These are phyloP conservation scores for Sugiyamaella chiloensis DNA, from an alignment of 805 yeast species.

Conservation along the genomic window DNA sequence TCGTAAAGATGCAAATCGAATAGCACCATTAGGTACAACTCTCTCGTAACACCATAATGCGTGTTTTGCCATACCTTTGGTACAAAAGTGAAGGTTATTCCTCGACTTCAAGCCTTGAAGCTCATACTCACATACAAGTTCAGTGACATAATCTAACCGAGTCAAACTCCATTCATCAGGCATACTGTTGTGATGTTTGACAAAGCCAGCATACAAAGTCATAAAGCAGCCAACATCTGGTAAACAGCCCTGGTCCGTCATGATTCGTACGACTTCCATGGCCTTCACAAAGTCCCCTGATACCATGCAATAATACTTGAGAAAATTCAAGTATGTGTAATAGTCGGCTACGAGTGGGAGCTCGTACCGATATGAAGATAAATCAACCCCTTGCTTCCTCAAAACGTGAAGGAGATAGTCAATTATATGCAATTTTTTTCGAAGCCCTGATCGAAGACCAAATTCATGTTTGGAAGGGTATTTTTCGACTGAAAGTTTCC, in stretches of 20 bases:
- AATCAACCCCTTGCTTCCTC: background rate
- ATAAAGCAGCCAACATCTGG: conserved; percentile 18
- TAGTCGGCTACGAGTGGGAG: conserved; percentile 23
- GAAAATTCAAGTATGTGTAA: conserved; percentile 22
- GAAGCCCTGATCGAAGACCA: conserved; percentile 12
- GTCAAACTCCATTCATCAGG: conserved; percentile 15
- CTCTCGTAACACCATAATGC: conserved; percentile 15
- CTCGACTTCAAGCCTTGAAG: background rate
- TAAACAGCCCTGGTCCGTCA: conserved; percentile 19
- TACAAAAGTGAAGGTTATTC: conserved; percentile 8
- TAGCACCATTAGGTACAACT: conserved; percentile 3
- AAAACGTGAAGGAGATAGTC: conserved; percentile 17
- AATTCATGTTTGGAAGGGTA: conserved; percentile 3
- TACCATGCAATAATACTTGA: conserved; percentile 23
- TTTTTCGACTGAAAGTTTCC: conserved; percentile 7
- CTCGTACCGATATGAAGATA: conserved; percentile 3
- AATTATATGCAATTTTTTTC: conserved; percentile 18
- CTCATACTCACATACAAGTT: conserved; percentile 16
- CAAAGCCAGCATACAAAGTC: conserved; percentile 13
- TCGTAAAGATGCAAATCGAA: conserved; percentile 3
- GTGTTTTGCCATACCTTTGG: conserved; percentile 15
- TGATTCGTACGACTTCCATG: conserved; percentile 19
- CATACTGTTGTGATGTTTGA: conserved; percentile 3
- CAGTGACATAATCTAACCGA: conserved; percentile 17
- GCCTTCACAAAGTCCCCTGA: conserved; percentile 22